These are phyloP conservation scores for Beauveria scarabaeidicola DNA, from an alignment of 2,329 filamentous ascomycete genomes.

Conservation along the genomic window DNA sequence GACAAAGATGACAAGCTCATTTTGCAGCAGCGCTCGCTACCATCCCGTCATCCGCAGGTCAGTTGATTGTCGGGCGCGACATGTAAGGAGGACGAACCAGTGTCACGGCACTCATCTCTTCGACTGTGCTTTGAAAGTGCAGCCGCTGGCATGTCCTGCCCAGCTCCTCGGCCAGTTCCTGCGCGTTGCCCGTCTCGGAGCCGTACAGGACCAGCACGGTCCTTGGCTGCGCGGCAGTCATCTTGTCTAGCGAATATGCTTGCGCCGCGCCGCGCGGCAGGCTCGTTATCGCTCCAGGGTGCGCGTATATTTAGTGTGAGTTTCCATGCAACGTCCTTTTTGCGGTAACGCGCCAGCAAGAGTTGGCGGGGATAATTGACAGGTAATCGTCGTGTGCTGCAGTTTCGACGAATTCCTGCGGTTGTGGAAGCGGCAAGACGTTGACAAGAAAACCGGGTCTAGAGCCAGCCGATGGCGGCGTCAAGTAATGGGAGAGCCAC, in stretches of 20 bases:
- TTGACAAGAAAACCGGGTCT: conserved; percentile 8
- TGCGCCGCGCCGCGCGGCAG: background rate
- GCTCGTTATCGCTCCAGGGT: background rate
- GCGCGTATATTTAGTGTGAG: background rate
- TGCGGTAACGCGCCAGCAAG: too few relatives aligned
- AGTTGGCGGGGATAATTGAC: background rate
- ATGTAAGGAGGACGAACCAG: conserved; percentile 48
- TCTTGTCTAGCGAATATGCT: background rate
- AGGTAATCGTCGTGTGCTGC: background rate
- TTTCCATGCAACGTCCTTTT: background rate
- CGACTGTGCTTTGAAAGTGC: conserved; percentile 66
- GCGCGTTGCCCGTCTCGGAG: conserved; percentile 89
- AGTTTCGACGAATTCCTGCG: background rate
- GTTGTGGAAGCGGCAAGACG: background rate
- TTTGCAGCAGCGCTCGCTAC: conserved; percentile 42
- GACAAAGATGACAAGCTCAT: conserved; percentile 63
- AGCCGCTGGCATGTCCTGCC: conserved; percentile 66
- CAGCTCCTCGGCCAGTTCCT: conserved; percentile 83
- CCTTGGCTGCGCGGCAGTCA: conserved; percentile 21
- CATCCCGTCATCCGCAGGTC: background rate
- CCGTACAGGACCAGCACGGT: conserved; percentile 72
- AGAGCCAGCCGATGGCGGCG: conserved; percentile 10
- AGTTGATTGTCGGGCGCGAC: background rate
- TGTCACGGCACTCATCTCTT: conserved; percentile 68
- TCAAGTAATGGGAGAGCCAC: background rate